These are phyloP conservation scores for Crithidia expoeki DNA, from an alignment of 208 protist species.

Conservation along the genomic window DNA sequence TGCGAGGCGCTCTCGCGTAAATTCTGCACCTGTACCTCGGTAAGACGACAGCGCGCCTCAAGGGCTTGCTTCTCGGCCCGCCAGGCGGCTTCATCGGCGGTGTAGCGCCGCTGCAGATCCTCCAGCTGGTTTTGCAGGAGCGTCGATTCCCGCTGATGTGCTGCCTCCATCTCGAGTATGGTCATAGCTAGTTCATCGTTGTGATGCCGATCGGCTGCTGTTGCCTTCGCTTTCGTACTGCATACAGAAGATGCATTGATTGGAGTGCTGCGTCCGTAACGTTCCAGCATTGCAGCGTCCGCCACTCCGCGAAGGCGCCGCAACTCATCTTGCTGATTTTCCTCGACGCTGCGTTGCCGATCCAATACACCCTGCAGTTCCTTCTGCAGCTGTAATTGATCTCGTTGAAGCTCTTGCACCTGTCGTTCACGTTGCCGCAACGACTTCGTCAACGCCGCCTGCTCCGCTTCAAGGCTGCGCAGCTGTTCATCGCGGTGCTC, in stretches of 20 bases:
- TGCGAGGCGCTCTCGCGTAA: background rate
- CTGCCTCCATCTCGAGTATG: background rate
- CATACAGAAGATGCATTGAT: too few relatives aligned
- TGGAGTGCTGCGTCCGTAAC: too few relatives aligned
- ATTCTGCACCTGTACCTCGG: slow-evolving; percentile 13
- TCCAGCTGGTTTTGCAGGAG: slow-evolving; percentile 11
- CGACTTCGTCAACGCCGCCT: slow-evolving; percentile 2
- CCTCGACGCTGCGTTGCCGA: background rate
- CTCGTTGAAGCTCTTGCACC: slow-evolving; percentile 4
- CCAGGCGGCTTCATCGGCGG: slow-evolving; percentile 17
- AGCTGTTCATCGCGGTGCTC: slow-evolving; percentile 21
- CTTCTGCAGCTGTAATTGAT: background rate
- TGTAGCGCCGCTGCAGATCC: slow-evolving; percentile 16
- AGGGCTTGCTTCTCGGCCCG: slow-evolving; percentile 19
- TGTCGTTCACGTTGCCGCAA: slow-evolving; percentile 18
- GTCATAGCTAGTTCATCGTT: background rate
- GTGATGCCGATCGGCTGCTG: background rate
- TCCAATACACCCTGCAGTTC: slow-evolving; percentile 5
- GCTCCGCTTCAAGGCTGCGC: slow-evolving; percentile 6
- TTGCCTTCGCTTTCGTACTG: too few relatives aligned
- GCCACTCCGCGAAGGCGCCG: background rate
- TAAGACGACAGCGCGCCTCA: slow-evolving; percentile 5
- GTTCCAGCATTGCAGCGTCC: background rate
- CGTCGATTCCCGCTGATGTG: background rate
- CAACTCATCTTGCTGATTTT: slow-evolving; percentile 1